Evolutionary conservation across 345 rosid genomes (phyloP).

Genomic region (Ceriops decandra): DNA sequence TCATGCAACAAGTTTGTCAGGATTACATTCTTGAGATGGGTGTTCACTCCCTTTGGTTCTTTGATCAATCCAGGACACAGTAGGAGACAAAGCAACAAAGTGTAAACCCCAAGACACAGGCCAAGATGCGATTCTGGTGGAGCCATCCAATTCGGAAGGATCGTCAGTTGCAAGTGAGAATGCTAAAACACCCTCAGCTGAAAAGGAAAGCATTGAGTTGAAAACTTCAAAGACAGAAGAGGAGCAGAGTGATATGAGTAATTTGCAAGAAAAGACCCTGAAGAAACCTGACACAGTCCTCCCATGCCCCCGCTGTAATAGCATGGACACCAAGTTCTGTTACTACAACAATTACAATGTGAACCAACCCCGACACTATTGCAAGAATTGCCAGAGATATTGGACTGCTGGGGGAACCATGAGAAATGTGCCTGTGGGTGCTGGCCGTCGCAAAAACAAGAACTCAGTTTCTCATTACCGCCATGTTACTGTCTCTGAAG

Average conservation of each 20-base stretch:
- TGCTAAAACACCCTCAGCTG: constrained; percentile 25
- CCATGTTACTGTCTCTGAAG: constrained; percentile 59
- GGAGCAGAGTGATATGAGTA: constrained; percentile 26
- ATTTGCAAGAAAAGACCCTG: constrained; percentile 22
- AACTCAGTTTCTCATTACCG: constrained; percentile 47
- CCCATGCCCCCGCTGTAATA: constrained; percentile 36
- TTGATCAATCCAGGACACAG: constrained; percentile 36
- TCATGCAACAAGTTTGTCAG: neutral
- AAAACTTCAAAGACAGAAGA: constrained; percentile 34
- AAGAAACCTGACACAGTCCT: constrained; percentile 34
- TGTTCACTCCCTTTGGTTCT: neutral
- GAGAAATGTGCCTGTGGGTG: constrained; percentile 39
- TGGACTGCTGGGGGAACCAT: constrained; percentile 40
- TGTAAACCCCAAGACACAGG: constrained; percentile 24
- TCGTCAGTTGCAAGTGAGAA: constrained; percentile 36
- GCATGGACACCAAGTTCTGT: constrained; percentile 39
- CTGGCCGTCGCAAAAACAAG: constrained; percentile 35
- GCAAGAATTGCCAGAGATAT: constrained; percentile 38
- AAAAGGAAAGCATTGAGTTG: constrained; percentile 26
- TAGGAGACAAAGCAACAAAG: constrained; percentile 33
- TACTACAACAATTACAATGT: constrained; percentile 36
- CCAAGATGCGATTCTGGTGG: constrained; percentile 23
- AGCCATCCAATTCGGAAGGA: constrained; percentile 34
- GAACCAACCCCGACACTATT: constrained; percentile 36
- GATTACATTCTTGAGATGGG: neutral